These are phyloP conservation scores for Chlorella sp. DNA, from an alignment of 139 green algal species.

Conservation along the genomic window DNA sequence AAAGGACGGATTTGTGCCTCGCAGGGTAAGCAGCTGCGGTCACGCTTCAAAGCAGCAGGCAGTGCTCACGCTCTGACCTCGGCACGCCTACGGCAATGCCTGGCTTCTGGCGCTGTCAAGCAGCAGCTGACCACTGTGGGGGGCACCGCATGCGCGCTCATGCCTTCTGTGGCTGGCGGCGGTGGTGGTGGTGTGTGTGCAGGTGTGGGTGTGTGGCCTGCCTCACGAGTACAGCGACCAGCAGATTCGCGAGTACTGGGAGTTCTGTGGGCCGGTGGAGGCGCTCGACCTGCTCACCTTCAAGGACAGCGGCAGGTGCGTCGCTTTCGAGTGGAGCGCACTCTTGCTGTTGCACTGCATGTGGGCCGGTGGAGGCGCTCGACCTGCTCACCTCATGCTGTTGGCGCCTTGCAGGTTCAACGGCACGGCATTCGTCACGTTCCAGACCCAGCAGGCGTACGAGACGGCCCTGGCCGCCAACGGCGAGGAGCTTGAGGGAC, in stretches of 20 bases:
- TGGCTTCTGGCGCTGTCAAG: too few species aligned
- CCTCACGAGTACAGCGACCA: slow-evolving; percentile 72
- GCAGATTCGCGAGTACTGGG: slow-evolving; percentile 74
- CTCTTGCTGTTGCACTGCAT: too few species aligned
- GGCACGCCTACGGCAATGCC: too few species aligned
- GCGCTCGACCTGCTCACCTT: slow-evolving; percentile 83
- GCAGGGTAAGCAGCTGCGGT: too few species aligned
- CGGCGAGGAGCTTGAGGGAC: slow-evolving; percentile 51
- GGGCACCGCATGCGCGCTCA: too few species aligned
- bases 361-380: slow-evolving; percentile 69
- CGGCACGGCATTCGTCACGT: slow-evolving; percentile 93
- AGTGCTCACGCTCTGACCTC: too few species aligned
- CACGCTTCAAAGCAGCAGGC: too few species aligned
- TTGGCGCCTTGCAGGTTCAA: slow-evolving; percentile 85
- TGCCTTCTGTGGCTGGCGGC: too few species aligned
- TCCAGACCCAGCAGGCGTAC: slow-evolving; percentile 51
- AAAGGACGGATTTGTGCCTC: slow-evolving; percentile 39
- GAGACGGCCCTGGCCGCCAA: slow-evolving; percentile 67
- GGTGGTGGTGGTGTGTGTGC: neutral
- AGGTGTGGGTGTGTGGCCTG: slow-evolving; percentile 88
- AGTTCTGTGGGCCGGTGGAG: slow-evolving; percentile 74
- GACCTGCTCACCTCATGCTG: slow-evolving; percentile 84
- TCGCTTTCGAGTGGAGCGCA: too few species aligned
- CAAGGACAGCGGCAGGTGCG: slow-evolving; percentile 62
- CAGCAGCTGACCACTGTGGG: too few species aligned